Evolutionary conservation across 2,329 filamentous ascomycete genomes (phyloP), one percentile per base, ranked within the genome.

Genomic region (Phaeophleospora eucalypticola): DNA sequence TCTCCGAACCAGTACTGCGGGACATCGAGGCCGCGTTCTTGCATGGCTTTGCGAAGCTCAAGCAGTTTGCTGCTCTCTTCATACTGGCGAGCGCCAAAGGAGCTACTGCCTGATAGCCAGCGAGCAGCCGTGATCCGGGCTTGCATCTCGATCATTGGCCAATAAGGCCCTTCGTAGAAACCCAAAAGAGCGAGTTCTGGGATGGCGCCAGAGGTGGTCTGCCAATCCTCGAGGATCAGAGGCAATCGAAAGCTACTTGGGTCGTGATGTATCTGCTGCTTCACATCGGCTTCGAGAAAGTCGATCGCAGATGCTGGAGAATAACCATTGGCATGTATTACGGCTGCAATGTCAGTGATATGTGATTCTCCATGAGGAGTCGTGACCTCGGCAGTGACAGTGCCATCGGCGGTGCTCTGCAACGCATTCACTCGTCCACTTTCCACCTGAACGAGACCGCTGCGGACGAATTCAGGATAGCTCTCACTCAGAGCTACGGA

Each of bases 111-210:
- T n/a, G n/a, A 29, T 17, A 58, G 43, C 84, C 86, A 90, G 9
- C 80, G 63, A 10, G 76, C 65, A 0, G 82, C 75, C 4, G 90
- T 69, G 51, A 86, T 77, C 1, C 84, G 78, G 2, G 87, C 83
- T 67, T 94, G 88, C 84, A 89, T 87, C 65, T 93, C 87, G 77
- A 91, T 89, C 0, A 89, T 82, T 1, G 85, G 85, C 88, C 88
- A 94, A 64, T 88, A 93, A 0, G 87, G 87, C 0, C 86, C 86
- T 51, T 88, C 79, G 61, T 94, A 94, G 66, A 89, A 89, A 0
- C 88, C 88, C 1, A 93, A 83, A 58, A 93, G 90, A 0, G 86
- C 87, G 0, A 93, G 68, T 4, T 78, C 78, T 0, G 83, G 77
- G 0, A 89, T 65, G 0, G 73, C 68, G 48, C 83, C 79, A 3